Evolutionary conservation across 495 filamentous ascomycete species (phyloP), one percentile per base, ranked within the genome.

Genomic region (Podospora anserina): DNA sequence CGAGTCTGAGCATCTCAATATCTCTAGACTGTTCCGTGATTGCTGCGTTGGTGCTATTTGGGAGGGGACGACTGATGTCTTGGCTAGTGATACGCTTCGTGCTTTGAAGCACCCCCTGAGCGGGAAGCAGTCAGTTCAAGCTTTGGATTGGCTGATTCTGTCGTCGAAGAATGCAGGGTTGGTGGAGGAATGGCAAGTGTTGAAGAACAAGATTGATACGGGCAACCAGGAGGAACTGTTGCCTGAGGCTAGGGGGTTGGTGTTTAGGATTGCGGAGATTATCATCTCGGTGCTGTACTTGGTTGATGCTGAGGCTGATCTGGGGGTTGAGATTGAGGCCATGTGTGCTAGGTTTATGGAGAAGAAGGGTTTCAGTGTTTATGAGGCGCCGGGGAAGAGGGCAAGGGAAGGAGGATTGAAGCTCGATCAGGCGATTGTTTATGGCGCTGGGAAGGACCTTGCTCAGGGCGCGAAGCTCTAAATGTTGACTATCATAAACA

Each of bases 1-100:
- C 19, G 81, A 83, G 62, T 80, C 90, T 75, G 82, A 83, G 19
- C 85, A 87, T 49, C 76, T 89, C 63, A 93, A 92, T 66, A 78
- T 92, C 26, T 82, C 88, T 7, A 78, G 90, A 11, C 77, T 92
- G 9, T 84, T 88, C 68, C 82, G 91, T 6, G 90, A 92, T 72
- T 86, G 83, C 0, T 80, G 84, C 5, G 88, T 91, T 2, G 81
- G 88, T 39, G 82, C 84, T 28, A 92, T 92, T 65, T 92, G 90
- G 74, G 91, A 92, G 73, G 90, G 90, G 4, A 92, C 91, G 2
- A 91, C 88, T 9, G 88, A 91, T 70, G 87, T 92, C 2, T 74
- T 93, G 26, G 84, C 84, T 5, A 83, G 82, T 32, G 90, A 92
- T 67, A 78, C 87, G 7, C 78, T 91, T 54, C 77, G 86, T 1